A percentile compares a stretch with the other conserved stretches of the same genome.
These are phyloP conservation scores for Silybum marianum DNA, from an alignment of 129 eudicot genomes.

Conservation along the genomic window DNA sequence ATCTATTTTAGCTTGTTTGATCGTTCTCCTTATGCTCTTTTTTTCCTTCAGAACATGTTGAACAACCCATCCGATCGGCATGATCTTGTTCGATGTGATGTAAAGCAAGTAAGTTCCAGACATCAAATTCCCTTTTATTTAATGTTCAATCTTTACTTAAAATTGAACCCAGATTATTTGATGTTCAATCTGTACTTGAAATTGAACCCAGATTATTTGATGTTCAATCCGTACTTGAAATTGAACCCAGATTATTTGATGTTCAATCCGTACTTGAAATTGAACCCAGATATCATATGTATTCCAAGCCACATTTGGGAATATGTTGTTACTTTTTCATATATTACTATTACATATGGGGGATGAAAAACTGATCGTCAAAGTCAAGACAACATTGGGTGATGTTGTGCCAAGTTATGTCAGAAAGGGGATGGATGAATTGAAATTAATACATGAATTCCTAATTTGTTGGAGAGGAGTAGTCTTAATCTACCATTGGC, in stretches of 20 bases:
- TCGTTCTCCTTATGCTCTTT: background rate
- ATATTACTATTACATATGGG: background rate
- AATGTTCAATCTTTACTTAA: conserved; percentile 2
- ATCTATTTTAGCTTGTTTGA: conserved; percentile 8
- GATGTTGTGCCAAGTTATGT: background rate
- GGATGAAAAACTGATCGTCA: background rate
- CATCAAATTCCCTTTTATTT: background rate
- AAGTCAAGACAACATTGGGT: background rate
- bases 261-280: background rate
- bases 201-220: too few species aligned
- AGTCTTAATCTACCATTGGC: too few species aligned
- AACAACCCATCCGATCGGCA: conserved; percentile 69
- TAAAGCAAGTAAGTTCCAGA: conserved; percentile 63
- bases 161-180: background rate
- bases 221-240: too few species aligned
- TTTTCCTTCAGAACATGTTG: conserved; percentile 54
- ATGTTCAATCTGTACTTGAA: conserved; percentile 8
- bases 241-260: too few species aligned
- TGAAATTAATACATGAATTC: too few species aligned
- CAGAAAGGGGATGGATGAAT: background rate
- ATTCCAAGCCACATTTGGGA: background rate
- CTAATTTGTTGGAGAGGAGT: too few species aligned
- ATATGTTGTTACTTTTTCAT: background rate
- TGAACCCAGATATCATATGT: background rate
- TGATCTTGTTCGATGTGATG: conserved; percentile 76